Percentiles rank a stretch among this genome's conserved stretches.
Conservation (phyloP, 2,329 filamentous ascomycete species). For the Sporothrix curviconia region DNA sequence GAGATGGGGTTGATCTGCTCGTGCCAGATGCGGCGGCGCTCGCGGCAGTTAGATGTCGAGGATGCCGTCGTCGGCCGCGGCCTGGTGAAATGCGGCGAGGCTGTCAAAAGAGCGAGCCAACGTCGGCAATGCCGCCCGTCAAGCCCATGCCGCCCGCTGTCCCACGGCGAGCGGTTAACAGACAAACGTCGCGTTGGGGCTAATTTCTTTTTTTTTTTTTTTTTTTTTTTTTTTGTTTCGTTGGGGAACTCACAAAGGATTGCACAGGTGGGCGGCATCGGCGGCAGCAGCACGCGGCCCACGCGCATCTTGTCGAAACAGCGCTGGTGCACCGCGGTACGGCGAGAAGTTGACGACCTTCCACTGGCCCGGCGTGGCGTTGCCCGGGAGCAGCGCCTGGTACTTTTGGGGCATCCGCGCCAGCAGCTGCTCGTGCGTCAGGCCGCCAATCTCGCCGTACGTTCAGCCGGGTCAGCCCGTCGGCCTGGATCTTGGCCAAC, state of each 20-base stretch:
- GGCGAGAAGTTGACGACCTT: constrained; percentile 50
- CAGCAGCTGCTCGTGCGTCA: constrained; percentile 47
- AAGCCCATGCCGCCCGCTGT: constrained; percentile 41
- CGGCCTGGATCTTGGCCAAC: constrained; percentile 50
- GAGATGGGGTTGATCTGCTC: constrained; percentile 22
- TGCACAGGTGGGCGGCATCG: constrained; percentile 54
- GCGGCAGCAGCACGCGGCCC: constrained; percentile 51
- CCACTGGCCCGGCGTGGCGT: constrained; percentile 52
- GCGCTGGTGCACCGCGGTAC: constrained; percentile 47
- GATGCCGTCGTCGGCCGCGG: constrained; percentile 32
- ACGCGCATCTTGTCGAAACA: constrained; percentile 37
- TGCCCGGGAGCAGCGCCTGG: constrained; percentile 49
- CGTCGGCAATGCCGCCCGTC: constrained; percentile 43
- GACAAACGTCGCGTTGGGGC: background rate
- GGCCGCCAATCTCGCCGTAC: constrained; percentile 50
- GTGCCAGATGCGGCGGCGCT: constrained; percentile 32
- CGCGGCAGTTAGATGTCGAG: constrained; percentile 36
- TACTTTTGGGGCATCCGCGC: constrained; percentile 49
- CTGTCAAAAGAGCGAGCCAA: constrained; percentile 43
- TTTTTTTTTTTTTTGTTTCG: background rate
- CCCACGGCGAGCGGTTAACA: background rate
- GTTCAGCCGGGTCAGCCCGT: constrained; percentile 57
- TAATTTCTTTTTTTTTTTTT: too few species aligned
- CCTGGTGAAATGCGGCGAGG: constrained; percentile 35
- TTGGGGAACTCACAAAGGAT: constrained; percentile 35